Evolutionary conservation across 176 grass and related monocot genomes (phyloP).

Genomic region (Zea luxurians): DNA sequence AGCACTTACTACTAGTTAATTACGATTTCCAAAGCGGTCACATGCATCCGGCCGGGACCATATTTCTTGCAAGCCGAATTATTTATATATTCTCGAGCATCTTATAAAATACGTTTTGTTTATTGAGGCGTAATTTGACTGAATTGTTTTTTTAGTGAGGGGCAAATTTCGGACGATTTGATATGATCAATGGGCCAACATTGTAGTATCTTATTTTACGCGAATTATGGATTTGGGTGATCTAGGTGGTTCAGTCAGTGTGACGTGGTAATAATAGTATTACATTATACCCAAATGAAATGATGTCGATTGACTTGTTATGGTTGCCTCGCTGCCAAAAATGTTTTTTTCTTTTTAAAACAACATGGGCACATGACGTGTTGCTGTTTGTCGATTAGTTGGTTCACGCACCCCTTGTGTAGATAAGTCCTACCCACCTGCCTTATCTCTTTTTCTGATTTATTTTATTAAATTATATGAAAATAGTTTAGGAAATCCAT

Average conservation of each 20-base stretch:
- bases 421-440: neutral
- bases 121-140: slow-evolving; percentile 47
- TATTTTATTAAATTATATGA: neutral
- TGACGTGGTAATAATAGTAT: slow-evolving; percentile 23
- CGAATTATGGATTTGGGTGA: slow-evolving; percentile 33
- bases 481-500: neutral
- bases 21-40: slow-evolving; percentile 38
- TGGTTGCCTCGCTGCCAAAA: neutral
- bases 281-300: neutral
- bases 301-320: slow-evolving; percentile 29
- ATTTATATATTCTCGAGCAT: slow-evolving; percentile 11
- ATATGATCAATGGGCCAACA: slow-evolving; percentile 33
- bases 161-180: slow-evolving; percentile 38
- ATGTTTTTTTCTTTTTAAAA: neutral
- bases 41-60: slow-evolving; percentile 35
- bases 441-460: slow-evolving; percentile 4
- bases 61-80: slow-evolving; percentile 20
- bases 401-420: neutral
- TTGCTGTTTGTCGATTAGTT: slow-evolving; percentile 28
- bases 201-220: slow-evolving; percentile 33
- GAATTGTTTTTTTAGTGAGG: slow-evolving; percentile 32
- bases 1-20: neutral
- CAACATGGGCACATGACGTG: slow-evolving; percentile 3
- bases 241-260: slow-evolving; percentile 5
- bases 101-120: neutral